phyloP scores from a whole-genome alignment of 148 eudicot genomes.

The Rhododendron henanense region DNA sequence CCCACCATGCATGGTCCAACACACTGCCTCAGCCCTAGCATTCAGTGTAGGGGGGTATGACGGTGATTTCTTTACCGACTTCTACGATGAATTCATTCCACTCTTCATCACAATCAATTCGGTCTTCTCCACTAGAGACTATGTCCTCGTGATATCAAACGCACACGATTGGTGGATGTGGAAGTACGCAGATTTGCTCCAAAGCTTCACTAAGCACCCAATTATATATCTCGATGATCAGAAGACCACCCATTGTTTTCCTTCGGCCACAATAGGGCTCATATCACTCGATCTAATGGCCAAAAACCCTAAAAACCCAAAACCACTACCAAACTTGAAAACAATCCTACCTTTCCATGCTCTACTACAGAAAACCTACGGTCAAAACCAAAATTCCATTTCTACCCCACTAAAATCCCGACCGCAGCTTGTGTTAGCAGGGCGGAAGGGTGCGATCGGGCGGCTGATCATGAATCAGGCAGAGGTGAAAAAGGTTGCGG shows the following conservation, averaged over 20 bases:
- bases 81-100: constrained; percentile 59
- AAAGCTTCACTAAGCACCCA: constrained; percentile 28
- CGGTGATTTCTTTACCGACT: constrained; percentile 54
- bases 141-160: constrained; percentile 41
- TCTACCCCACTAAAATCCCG: constrained; percentile 16
- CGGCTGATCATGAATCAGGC: constrained; percentile 35
- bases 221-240: constrained; percentile 43
- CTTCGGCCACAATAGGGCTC: constrained; percentile 40
- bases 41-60: constrained; percentile 49
- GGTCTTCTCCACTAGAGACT: constrained; percentile 28
- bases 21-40: constrained; percentile 44
- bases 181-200: constrained; percentile 45
- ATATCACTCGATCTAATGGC: constrained; percentile 45
- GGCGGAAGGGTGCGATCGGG: constrained; percentile 31
- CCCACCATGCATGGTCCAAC: constrained; percentile 35
- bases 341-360: constrained; percentile 35
- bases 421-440: constrained; percentile 37
- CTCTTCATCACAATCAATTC: constrained; percentile 45
- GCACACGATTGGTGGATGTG: constrained; percentile 50
- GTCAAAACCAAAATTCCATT: background rate
- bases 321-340: constrained; percentile 14
- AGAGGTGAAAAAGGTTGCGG: constrained; percentile 15
- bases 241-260: constrained; percentile 46
- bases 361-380: constrained; percentile 33
- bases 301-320: constrained; percentile 26